A percentile compares a stretch with the other conserved stretches of the same genome.
These are phyloP conservation scores for Eucalyptus viminalis DNA, from an alignment of 345 rosid genomes.

Conservation along the genomic window DNA sequence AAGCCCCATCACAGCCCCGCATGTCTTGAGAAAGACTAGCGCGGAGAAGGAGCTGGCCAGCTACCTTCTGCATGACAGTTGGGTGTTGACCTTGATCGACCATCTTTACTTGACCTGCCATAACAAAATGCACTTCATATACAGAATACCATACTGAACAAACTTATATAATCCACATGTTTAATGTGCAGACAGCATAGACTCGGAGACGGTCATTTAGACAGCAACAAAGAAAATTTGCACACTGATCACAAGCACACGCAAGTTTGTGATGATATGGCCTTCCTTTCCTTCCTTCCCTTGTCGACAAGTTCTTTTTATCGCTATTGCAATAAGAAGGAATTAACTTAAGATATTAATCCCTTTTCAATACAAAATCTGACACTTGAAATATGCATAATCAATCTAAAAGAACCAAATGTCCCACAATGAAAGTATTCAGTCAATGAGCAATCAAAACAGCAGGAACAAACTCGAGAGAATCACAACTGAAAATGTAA, in stretches of 20 bases:
- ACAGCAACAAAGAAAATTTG: neutral
- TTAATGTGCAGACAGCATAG: neutral
- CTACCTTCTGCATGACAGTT: conserved; percentile 14
- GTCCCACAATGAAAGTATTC: neutral
- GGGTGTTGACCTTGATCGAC: conserved; percentile 17
- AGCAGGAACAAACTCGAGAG: neutral
- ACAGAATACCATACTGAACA: neutral
- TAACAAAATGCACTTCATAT: neutral
- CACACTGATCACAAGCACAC: neutral
- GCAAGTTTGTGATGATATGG: neutral
- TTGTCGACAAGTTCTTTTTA: neutral
- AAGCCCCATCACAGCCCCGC: neutral
- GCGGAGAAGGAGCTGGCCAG: conserved; percentile 13
- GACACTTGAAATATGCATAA: neutral
- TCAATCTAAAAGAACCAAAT: neutral
- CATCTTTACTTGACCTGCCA: conserved; percentile 8
- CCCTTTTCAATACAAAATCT: neutral
- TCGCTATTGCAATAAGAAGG: neutral
- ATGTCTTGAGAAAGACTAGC: neutral
- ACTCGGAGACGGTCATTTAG: neutral
- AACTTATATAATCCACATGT: neutral
- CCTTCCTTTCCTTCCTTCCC: neutral
- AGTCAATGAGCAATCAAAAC: neutral
- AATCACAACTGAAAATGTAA: neutral
- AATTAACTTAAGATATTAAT: neutral